Evolutionary conservation across 495 filamentous ascomycete genomes (phyloP), one percentile per base, ranked within the genome.

Genomic region (Alectoria sarmentosa): DNA sequence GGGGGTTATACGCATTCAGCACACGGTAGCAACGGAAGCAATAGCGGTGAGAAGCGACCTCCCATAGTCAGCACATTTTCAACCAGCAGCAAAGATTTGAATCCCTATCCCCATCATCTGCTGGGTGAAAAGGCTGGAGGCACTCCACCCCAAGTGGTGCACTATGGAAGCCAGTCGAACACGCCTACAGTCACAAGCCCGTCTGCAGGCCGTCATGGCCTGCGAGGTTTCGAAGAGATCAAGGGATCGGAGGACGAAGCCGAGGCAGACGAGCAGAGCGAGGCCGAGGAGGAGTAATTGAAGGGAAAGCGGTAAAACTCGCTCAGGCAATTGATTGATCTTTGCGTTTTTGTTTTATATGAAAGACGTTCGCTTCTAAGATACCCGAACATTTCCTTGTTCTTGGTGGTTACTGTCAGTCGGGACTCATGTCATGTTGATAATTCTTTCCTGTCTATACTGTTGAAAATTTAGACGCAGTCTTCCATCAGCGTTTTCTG

Each of bases 1-100:
- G 75, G 75, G 13, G 52, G 30, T 4, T 79, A 80, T 61, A 72
- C 72, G 7, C 75, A 81, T 49, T 73, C 75, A 8, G 70, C 73
- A 9, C 79, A 73, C 63, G 68, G 71, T 65, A 66, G 69, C 60
- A 65, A 72, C 60, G 55, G 65, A 64, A 61, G 57, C 61, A 80
- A 77, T 59, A 74, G 74, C 58, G 76, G 74, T 48, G 70, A 72
- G 38, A 72, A 87, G 66, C 84, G 83, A 61, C 84, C 87, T 66
- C 86, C 88, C 1, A 74, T 88, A 41, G 82, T 90, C 44, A 88
- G 86, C 37, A 89, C 85, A 17, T 91, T 90, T 68, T 89, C 88
- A 15, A 91, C 88, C 17, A 89, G 85, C 36, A 88, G 85, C 68
- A 86, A 87, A 69, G 88, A 91, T 69, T 77, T 90, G 7, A 81